Evolutionary conservation across 2,329 filamentous ascomycete species (phyloP).

Genomic region (Talaromyces sp.): DNA sequence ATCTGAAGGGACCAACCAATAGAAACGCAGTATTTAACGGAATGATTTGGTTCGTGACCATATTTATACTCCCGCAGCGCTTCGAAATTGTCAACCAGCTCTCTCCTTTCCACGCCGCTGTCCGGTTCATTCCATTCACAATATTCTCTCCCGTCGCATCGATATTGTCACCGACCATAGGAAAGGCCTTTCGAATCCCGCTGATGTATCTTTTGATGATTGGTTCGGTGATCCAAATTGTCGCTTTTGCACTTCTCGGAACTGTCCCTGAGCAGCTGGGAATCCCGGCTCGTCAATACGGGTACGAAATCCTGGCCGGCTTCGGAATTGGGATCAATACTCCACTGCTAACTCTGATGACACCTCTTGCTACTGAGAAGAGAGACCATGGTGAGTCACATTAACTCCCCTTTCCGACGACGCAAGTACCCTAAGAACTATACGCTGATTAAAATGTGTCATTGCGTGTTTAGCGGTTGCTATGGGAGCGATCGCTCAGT

Average conservation of each 20-base stretch:
- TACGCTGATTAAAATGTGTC: too few species aligned
- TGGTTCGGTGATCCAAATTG: slow-evolving; percentile 25
- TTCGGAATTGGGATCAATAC: slow-evolving; percentile 30
- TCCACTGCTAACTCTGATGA: not conserved
- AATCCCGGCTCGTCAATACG: slow-evolving; percentile 23
- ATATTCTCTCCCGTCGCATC: not conserved
- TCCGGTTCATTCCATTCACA: slow-evolving; percentile 20
- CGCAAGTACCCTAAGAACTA: too few species aligned
- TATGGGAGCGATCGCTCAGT: slow-evolving; percentile 14
- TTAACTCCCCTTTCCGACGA: too few species aligned
- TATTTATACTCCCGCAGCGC: slow-evolving; percentile 25
- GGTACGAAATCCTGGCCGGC: slow-evolving; percentile 33
- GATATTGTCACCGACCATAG: not conserved
- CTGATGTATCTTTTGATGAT: slow-evolving; percentile 28
- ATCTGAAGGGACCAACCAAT: slow-evolving; percentile 20
- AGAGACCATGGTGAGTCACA: too few species aligned
- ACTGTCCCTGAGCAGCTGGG: slow-evolving; percentile 13
- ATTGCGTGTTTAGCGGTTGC: too few species aligned
- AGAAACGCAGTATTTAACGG: slow-evolving; percentile 12
- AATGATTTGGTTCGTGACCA: slow-evolving; percentile 23
- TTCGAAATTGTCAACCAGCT: slow-evolving; percentile 21
- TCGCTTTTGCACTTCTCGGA: slow-evolving; percentile 30
- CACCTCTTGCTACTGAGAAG: slow-evolving; percentile 1
- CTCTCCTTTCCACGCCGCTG: slow-evolving; percentile 24
- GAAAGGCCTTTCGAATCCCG: slow-evolving; percentile 15